These are phyloP conservation scores for Fistulifera pelliculosa DNA, from an alignment of 108 stramenopile genomes.

Conservation along the genomic window DNA sequence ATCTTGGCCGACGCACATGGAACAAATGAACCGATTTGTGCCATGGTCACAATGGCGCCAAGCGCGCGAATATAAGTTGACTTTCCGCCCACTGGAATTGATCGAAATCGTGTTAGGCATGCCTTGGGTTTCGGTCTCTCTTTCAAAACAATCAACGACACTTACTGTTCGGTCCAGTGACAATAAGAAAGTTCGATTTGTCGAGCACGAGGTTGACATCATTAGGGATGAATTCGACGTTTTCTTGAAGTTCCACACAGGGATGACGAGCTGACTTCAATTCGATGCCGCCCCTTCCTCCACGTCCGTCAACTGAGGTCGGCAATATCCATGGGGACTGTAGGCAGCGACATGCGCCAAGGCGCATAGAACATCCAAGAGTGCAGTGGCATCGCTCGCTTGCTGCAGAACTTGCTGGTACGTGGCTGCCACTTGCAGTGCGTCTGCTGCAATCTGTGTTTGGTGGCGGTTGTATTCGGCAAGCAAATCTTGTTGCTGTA, in stretches of 20 bases:
- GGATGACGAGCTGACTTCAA: conserved; percentile 90
- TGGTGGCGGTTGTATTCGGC: conserved; percentile 74
- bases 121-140: no score
- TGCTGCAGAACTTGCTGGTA: conserved; percentile 81
- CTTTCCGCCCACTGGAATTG: conserved; percentile 60
- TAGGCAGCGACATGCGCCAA: conserved; percentile 86
- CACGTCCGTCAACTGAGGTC: conserved; percentile 79
- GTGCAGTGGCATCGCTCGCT: conserved; percentile 39
- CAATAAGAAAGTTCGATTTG: conserved; percentile 66
- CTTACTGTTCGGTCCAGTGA: conserved; percentile 93
- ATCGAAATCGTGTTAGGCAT: no score
- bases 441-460: conserved; percentile 56
- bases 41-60: conserved; percentile 90
- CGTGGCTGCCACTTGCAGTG: conserved; percentile 73
- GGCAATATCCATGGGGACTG: conserved; percentile 69
- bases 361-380: conserved; percentile 77
- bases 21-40: conserved; percentile 91
- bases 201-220: conserved; percentile 73
- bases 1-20: conserved; percentile 77
- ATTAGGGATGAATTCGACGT: conserved; percentile 92
- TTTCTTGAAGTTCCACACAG: conserved; percentile 90
- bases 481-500: conserved; percentile 46
- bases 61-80: conserved; percentile 92
- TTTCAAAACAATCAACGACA: no score
- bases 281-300: conserved; percentile 72